Evolutionary conservation across 2,329 filamentous ascomycete species (phyloP), one percentile per base, ranked within the genome.

Genomic region (Ophiostoma novo-ulmi): DNA sequence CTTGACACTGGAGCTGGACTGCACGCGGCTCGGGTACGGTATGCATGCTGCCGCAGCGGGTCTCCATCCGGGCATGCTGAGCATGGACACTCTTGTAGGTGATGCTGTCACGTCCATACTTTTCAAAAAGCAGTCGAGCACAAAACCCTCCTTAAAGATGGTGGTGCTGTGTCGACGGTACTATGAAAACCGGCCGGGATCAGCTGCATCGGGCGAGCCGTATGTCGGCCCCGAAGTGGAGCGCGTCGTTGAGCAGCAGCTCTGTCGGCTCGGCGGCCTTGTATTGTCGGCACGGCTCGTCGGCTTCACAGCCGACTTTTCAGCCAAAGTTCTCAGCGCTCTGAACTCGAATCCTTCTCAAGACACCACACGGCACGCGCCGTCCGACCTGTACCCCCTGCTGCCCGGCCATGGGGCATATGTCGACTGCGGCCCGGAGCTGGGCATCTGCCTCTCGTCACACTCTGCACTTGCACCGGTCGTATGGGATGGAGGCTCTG

Each of bases 1-100:
- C 36, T 73, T 83, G 31, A 77, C 77, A 1, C 67, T 83, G 11
- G 82, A 83, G 71, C 39, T 83, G 1, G 82, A 83, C 71, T 75
- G 82, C 74, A 78, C 81, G 0, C 78, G 76, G 13, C 75, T 81
- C 10, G 76, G 78, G 1, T 80, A 79, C 31, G 79, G 79, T 1
- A 71, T 75, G 2, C 68, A 72, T 0, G 73, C 74, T 5, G 69
- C 73, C 0, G 78, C 79, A 0, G 70, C 69, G 0, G 61, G 67
- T 0, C 71, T 82, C 1, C 52, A 63, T 6, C 70, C 72, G 3
- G 76, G 76, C 6, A 72, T 77, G 0, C 70, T 75, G 1, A 72
- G 76, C 2, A 73, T 80, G 1, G 76, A 77, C 20, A 31, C 39
- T 0, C 73, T 79, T 4, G 74, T 82, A 2, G 55, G 73, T 0